These are phyloP conservation scores for Fusarium sp. DNA, from an alignment of 2,329 filamentous ascomycete genomes.

Conservation along the genomic window DNA sequence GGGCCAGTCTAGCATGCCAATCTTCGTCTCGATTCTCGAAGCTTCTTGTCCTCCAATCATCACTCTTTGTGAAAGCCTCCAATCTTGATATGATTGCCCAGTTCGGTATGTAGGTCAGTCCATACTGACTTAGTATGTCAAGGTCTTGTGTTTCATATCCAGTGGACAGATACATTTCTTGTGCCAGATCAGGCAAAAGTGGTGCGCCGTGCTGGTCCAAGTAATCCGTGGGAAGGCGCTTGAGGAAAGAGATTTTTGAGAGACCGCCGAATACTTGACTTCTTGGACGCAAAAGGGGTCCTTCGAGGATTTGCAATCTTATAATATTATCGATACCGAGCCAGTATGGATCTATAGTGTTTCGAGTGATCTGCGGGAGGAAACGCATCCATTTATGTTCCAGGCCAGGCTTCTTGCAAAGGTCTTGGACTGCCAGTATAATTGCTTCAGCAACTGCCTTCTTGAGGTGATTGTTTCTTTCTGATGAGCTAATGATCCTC, in stretches of 20 bases:
- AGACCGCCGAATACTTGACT: background rate
- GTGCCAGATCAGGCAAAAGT: background rate
- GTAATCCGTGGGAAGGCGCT: background rate
- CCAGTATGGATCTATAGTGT: background rate
- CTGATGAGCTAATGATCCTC: accelerated
- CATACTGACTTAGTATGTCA: background rate
- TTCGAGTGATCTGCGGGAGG: background rate
- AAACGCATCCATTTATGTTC: constrained; percentile 9
- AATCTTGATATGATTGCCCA: background rate
- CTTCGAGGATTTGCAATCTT: accelerated
- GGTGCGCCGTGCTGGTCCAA: background rate
- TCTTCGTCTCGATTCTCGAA: background rate
- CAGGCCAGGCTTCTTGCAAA: background rate
- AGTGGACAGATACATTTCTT: background rate
- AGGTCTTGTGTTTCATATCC: background rate
- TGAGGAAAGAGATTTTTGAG: accelerated
- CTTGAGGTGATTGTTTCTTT: background rate
- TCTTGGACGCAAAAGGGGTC: background rate
- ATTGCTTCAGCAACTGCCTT: background rate
- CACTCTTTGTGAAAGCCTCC: background rate
- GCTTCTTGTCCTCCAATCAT: background rate
- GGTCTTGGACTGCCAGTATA: background rate
- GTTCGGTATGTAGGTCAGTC: background rate
- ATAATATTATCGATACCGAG: background rate
- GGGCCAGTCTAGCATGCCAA: background rate